phyloP scores from a whole-genome alignment of 2,329 filamentous ascomycete genomes.

The Nothomitra cinnamomea region DNA sequence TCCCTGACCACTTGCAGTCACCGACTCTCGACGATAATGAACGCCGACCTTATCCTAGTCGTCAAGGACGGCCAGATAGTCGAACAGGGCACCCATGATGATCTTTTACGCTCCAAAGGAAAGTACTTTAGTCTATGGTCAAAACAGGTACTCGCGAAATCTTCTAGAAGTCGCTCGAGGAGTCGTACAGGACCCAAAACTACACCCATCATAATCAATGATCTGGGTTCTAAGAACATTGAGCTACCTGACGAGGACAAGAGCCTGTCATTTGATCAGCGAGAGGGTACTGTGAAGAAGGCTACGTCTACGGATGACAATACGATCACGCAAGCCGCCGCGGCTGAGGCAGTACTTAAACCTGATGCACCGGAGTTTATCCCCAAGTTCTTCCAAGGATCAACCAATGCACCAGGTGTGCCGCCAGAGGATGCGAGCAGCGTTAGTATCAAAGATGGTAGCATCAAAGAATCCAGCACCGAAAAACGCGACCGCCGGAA shows the following conservation, averaged over 20 bases:
- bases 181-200: slow-evolving; percentile 13
- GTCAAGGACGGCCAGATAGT: slow-evolving; percentile 19
- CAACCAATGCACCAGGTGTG: not conserved
- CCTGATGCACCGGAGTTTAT: slow-evolving; percentile 26
- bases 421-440: not conserved
- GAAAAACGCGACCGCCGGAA: not conserved
- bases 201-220: slow-evolving; percentile 17
- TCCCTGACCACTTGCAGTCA: slow-evolving; percentile 31
- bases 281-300: not conserved
- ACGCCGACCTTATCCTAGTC: slow-evolving; percentile 22
- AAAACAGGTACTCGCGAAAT: slow-evolving; percentile 27
- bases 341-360: slow-evolving; percentile 14
- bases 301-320: slow-evolving; percentile 6
- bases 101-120: slow-evolving; percentile 24
- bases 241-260: not conserved
- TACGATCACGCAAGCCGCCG: slow-evolving; percentile 9
- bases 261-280: not conserved
- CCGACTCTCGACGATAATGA: slow-evolving; percentile 21
- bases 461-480: not conserved
- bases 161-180: not conserved
- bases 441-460: not conserved
- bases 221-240: slow-evolving; percentile 9
- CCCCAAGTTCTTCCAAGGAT: slow-evolving; percentile 10
- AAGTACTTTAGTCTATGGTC: slow-evolving; percentile 50
- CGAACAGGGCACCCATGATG: slow-evolving; percentile 10